Evolutionary conservation across 345 rosid species (phyloP), one percentile per base, ranked within the genome.

Genomic region (Gossypioides kirkii): DNA sequence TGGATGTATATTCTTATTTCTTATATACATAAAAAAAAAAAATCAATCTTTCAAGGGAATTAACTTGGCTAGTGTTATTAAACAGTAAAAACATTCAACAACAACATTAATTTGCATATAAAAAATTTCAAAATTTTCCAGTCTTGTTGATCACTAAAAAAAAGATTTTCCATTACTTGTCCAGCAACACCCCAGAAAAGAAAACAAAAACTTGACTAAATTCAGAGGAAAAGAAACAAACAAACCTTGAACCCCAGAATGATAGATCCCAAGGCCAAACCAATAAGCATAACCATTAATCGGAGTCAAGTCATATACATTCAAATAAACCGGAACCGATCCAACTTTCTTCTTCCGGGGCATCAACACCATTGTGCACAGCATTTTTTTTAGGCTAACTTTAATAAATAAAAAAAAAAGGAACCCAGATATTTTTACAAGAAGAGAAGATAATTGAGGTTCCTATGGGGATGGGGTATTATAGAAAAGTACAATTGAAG

Each of bases 281-380:
- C 98, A 94, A 68, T 94, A 94, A 63, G 98, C 98, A 71, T 94
- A 94, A 49, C 89, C 98, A 80, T 94, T 94, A 67, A 92, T 87
- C 47, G 98, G 89, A 45, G 98, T 92, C 78, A 94, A 81, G 80
- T 94, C 98, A 79, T 94, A 94, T 16, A 92, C 98, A 82, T 94
- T 94, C 82, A 94, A 77, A 78, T 90, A 92, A 81, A 94, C 98
- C 76, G 93, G 97, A 55, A 92, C 82, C 18, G 82, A 73, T 56
- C 97, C 96, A 58, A 68, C 72, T 69, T 85, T 88, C 81, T 89
- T 88, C 84, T 92, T 94, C 77, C 88, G 76, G 61, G 52, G 68
- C 79, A 79, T 55, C 82, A 80, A 53, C 50, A 85, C 85, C 79
- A 81, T 83, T 53, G 77, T 82, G 61, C 98, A 86, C 74, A 81